Base-by-base conservation (phyloP, 345 rosid species). In the Firmiana major region DNA sequence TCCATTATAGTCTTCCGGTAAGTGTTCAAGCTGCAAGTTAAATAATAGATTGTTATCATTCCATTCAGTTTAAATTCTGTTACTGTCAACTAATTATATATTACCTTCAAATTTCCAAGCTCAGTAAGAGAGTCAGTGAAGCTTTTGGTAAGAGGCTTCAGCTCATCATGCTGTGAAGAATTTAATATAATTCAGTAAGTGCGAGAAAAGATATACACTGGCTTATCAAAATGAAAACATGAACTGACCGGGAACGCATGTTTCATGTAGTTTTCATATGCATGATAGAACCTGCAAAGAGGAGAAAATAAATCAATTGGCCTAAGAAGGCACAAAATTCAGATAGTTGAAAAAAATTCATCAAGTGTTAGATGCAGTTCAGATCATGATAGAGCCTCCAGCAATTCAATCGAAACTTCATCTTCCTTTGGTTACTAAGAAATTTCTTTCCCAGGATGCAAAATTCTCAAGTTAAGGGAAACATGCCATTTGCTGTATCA, bases 31-130 rank as follows among this genome's bases (percentile, higher is more conserved):
- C 99, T 93, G 90, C 51, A 87, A 85, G 81, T 64, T 64, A 88
- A 75, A 74, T 21, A 70, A 65, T 43, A 85, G 49, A 54, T n/a
- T 76, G 70, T 55, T 64, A 79, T 19, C 53, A 67, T 11, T 22
- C 49, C 28, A 36, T 53, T 63, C 48, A 48, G 46, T 43, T 43
- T 36, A 0, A 34, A 40, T 68, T 38, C 49, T 31, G 46, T 55
- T 53, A 28, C 75, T 78, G 60, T 24, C 71, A 76, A 78, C 59
- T 72, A 64, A 81, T 60, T 53, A 15, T 48, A 63, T 16, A 26
- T 71, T 84, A 95, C 98, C 93, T 87, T 91, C 22, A 95, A 86
- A 87, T 95, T 95, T 75, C 99, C 99, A 77, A 95, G 99, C 87
- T 95, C 97, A 40, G 94, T 88, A 54, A 95, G 97, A 6, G 99